Evolutionary conservation across 441 rosid genomes (phyloP), one percentile per base, ranked within the genome.

Genomic region (Gossypium aridum): DNA sequence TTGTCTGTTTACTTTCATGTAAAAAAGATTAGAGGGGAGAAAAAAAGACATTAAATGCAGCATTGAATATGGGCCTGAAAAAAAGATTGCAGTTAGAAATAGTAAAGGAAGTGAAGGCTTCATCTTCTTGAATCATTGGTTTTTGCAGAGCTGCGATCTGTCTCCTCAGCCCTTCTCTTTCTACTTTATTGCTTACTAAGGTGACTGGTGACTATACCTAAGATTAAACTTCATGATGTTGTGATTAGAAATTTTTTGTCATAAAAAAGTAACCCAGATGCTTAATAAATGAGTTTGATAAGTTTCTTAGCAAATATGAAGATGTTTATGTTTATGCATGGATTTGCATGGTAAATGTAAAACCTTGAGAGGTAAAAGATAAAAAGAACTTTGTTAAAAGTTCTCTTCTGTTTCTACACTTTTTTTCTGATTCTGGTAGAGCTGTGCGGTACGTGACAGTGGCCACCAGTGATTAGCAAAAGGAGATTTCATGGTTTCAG

Each of bases 1-100:
- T 51, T 69, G 49, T 70, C 62, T 70, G 73, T 28, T 51, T 65
- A 16, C 73, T 28, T 70, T 31, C 73, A 28, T 17, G 73, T 54
- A 22, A 70, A 53, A 16, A 7, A 9, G 16, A 19, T 53, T 28
- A 4, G 62, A 10, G 45, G 12, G 45, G 45, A 37, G 12, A 8
- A 7, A 37, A 37, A 37, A 53, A 68, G 55, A 70, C 45, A 70
- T 70, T 70, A 70, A 70, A 70, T 53, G 49, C 45, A 54, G 72
- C 60, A 68, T 68, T 68, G 39, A 68, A 68, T 51, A 7, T 51
- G 23, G 72, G 45, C 39, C 45, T 68, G 60, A 26, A 37, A 37
- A 68, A 68, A 26, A 49, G 14, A 49, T 68, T 51, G 59, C 60
- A 8, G 72, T 49, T 22, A 51, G 59, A 51, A 37, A 6, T n/a